Evolutionary conservation across 2,329 filamentous ascomycete species (phyloP).

Genomic region (Aspergillus ruber): DNA sequence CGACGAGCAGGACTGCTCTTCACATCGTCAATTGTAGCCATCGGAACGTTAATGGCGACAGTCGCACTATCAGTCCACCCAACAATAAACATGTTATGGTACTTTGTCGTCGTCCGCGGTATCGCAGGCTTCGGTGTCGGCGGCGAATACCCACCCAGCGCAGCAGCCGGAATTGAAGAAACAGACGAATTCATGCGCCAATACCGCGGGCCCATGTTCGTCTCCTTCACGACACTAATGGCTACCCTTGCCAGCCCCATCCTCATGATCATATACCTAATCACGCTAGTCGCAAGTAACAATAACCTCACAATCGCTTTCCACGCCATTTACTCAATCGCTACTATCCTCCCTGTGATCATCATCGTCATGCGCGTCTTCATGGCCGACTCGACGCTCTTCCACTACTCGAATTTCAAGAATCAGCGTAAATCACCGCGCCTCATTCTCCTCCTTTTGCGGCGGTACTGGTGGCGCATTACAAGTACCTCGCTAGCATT

Average conservation of each 20-base stretch:
- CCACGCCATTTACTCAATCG: slow-evolving; percentile 27
- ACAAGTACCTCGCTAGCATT: slow-evolving; percentile 28
- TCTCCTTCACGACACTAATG: slow-evolving; percentile 31
- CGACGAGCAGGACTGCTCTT: slow-evolving; percentile 21
- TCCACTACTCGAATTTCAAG: slow-evolving; percentile 28
- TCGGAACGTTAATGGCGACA: slow-evolving; percentile 29
- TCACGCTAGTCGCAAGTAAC: slow-evolving; percentile 28
- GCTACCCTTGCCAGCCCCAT: slow-evolving; percentile 28
- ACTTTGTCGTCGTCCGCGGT: slow-evolving; percentile 30
- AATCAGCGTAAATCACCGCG: slow-evolving; percentile 16
- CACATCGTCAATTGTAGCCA: slow-evolving; percentile 21
- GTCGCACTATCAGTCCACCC: slow-evolving; percentile 33
- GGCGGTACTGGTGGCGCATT: slow-evolving; percentile 22
- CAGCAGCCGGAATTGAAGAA: slow-evolving; percentile 31
- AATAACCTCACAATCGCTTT: slow-evolving; percentile 27
- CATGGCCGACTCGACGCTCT: slow-evolving; percentile 29
- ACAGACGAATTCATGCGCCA: slow-evolving; percentile 14
- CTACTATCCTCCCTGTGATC: slow-evolving; percentile 25
- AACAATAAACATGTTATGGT: slow-evolving; percentile 31
- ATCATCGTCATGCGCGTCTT: slow-evolving; percentile 28
- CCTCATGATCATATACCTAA: slow-evolving; percentile 31
- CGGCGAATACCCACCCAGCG: slow-evolving; percentile 34
- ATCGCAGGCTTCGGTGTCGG: slow-evolving; percentile 34
- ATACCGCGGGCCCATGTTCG: slow-evolving; percentile 29
- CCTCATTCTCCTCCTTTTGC: slow-evolving; percentile 19